Evolutionary conservation across 2,329 filamentous ascomycete genomes (phyloP).

Genomic region (Cryoendolithus antarcticus): DNA sequence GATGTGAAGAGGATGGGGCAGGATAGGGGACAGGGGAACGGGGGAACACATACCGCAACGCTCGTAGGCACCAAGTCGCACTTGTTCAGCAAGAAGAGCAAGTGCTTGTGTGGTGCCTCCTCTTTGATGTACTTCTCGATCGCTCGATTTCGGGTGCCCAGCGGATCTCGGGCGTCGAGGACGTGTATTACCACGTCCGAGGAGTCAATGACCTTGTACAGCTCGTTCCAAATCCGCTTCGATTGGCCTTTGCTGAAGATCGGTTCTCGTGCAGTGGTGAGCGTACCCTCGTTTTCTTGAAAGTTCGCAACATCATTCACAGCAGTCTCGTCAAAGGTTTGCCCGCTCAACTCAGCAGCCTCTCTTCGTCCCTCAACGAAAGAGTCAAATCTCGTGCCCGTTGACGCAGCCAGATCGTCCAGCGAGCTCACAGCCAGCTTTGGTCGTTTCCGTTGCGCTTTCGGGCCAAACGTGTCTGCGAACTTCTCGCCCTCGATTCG

Average conservation of each 20-base stretch:
- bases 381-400: slow-evolving; percentile 64
- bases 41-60: slow-evolving; percentile 80
- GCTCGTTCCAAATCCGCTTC: slow-evolving; percentile 93
- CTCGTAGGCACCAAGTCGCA: slow-evolving; percentile 84
- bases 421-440: slow-evolving; percentile 78
- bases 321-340: slow-evolving; percentile 3
- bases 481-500: slow-evolving; percentile 80
- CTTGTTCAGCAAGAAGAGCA: slow-evolving; percentile 83
- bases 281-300: slow-evolving; percentile 20
- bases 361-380: slow-evolving; percentile 71
- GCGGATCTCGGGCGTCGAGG: slow-evolving; percentile 75
- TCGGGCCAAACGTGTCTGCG: slow-evolving; percentile 80
- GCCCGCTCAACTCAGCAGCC: slow-evolving; percentile 38
- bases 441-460: slow-evolving; percentile 82
- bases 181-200: slow-evolving; percentile 95
- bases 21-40: slow-evolving; percentile 2
- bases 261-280: slow-evolving; percentile 42
- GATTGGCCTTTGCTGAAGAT: slow-evolving; percentile 92
- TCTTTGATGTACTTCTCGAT: slow-evolving; percentile 88
- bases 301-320: slow-evolving; percentile 3
- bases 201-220: slow-evolving; percentile 85
- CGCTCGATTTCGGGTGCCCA: slow-evolving; percentile 79
- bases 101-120: slow-evolving; percentile 91
- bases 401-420: slow-evolving; percentile 67
- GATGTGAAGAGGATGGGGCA: slow-evolving; percentile 11